Conservation (phyloP, 225 moss, liverwort and hornwort species). For the Pseudisothecium myosuroides region DNA sequence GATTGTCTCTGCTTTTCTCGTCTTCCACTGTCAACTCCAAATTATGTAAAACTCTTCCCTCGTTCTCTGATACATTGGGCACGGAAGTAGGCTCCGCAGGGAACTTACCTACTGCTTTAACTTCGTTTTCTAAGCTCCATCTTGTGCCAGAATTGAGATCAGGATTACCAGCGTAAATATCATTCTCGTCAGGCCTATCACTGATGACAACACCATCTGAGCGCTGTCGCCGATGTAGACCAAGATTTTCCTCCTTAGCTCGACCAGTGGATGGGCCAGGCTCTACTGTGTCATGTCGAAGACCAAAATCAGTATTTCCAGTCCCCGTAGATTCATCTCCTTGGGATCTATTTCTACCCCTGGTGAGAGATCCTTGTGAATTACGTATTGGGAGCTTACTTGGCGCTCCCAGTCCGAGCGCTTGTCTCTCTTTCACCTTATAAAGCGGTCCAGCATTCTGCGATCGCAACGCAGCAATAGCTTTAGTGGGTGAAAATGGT, state of each 20-base stretch:
- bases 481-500: constrained; percentile 18
- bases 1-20: not conserved
- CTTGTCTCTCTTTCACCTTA: constrained; percentile 15
- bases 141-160: not conserved
- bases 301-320: not conserved
- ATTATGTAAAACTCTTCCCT: not conserved
- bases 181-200: constrained; percentile 5
- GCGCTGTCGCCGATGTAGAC: constrained; percentile 16
- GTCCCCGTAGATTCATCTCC: constrained; percentile 12
- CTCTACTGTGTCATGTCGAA: not conserved
- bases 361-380: not conserved
- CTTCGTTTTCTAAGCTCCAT: constrained; percentile 13
- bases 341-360: constrained; percentile 13
- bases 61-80: not conserved
- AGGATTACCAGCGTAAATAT: not conserved
- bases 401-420: not conserved
- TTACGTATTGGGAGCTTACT: not conserved
- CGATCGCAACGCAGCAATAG: constrained; percentile 13
- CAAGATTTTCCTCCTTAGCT: not conserved
- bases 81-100: not conserved
- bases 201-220: constrained; percentile 12
- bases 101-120: not conserved
- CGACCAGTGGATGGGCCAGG: not conserved
- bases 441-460: constrained; percentile 23
- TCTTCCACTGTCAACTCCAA: not conserved